Base-by-base conservation (phyloP, 1,139 yeast species). In the Yamadazyma atlantica region DNA sequence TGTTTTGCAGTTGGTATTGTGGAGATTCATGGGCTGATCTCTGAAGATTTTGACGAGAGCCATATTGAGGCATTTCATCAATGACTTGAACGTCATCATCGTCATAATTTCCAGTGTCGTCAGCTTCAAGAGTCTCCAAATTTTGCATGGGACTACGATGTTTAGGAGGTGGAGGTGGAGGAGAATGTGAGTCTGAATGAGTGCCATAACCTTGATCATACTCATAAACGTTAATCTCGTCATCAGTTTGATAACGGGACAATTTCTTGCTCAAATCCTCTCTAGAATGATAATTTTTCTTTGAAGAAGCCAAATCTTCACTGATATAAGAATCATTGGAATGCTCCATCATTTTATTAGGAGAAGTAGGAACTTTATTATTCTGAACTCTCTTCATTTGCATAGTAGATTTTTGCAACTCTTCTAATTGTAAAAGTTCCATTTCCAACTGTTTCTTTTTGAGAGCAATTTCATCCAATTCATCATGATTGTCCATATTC, bases 131-230 rank as follows among this genome's bases (percentile, higher is more conserved):
- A 6, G 34, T 24, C 12, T 29, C 23, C 16, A 27, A 19, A 16
- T 19, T 19, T n/a, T 23, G 32, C 18, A 31, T 19, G n/a, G 36
- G 48, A 15, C 46, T 39, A 7, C 40, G 41, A 45, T 64, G 73
- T 40, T 65, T 69, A 27, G 74, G 73, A 3, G 80, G 80, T 1
- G 78, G 79, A 0, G 82, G 82, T 1, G 82, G 80, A 7, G 80
- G 72, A 2, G 71, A 62, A 4, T 19, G 6, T 8, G 66, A 56
- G 12, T 45, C 39, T 1, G 46, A 41, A 16, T 33, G 35, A n/a
- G 37, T 22, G 8, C 32, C 41, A n/a, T 32, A 37, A 7, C 37
- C 38, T 17, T 36, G 39, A 4, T 48, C 53, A 31, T 46, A 44
- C 3, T 54, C 58, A 31, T 51, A 48, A n/a, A 43, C 47, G 22